Evolutionary conservation across 2,329 filamentous ascomycete genomes (phyloP).

Genomic region (Paradendryphiella salina): DNA sequence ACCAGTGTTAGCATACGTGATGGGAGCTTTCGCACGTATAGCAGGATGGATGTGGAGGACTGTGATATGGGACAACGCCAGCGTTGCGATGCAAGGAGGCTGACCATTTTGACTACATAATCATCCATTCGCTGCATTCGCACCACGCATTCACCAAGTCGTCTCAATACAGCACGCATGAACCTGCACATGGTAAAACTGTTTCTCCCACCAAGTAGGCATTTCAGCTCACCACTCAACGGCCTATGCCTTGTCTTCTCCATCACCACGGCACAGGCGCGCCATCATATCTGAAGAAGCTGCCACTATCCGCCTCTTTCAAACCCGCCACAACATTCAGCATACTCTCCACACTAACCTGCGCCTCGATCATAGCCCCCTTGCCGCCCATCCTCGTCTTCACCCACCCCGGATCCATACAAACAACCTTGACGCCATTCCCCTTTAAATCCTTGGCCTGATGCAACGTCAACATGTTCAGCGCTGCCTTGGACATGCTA

Average conservation of each 20-base stretch:
- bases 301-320: slow-evolving; percentile 43
- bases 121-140: too few relatives aligned
- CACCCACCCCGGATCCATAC: slow-evolving; percentile 53
- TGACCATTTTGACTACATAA: too few relatives aligned
- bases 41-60: too few relatives aligned
- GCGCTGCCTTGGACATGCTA: slow-evolving; percentile 50
- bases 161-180: too few relatives aligned
- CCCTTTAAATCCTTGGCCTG: slow-evolving; percentile 46
- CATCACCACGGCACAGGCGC: slow-evolving; percentile 41
- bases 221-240: background rate
- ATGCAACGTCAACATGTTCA: slow-evolving; percentile 52
- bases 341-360: slow-evolving; percentile 48
- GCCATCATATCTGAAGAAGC: slow-evolving; percentile 46
- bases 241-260: background rate
- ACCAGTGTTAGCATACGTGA: too few relatives aligned
- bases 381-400: slow-evolving; percentile 52
- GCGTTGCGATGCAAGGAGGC: too few relatives aligned
- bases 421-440: slow-evolving; percentile 39
- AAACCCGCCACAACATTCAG: slow-evolving; percentile 42
- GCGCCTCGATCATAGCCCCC: slow-evolving; percentile 45
- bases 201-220: too few relatives aligned
- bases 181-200: too few relatives aligned
- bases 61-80: too few relatives aligned
- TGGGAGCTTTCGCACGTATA: too few relatives aligned
- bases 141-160: too few relatives aligned